Base-by-base conservation (phyloP, 208 protist genomes). In the Acanthamoeba culbertsoni region DNA sequence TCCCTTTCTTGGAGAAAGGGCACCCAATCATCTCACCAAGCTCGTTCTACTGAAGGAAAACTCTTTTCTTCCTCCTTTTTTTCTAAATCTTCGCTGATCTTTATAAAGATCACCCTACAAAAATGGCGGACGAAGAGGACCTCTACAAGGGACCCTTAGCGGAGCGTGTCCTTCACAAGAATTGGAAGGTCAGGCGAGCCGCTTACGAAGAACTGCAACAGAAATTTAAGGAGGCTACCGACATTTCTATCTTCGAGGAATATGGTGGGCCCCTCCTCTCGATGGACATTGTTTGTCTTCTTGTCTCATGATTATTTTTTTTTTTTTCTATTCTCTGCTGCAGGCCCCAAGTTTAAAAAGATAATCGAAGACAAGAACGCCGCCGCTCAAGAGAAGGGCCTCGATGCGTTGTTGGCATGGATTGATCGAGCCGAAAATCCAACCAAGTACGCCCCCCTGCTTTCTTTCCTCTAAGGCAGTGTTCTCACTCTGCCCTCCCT, bases 281-380 rank as follows among this genome's bases (percentile, higher is more conserved):
- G n/a, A n/a, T n/a, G n/a, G n/a, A n/a, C n/a, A n/a, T n/a, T n/a
- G n/a, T n/a, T n/a, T n/a, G n/a, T n/a, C n/a, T n/a, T n/a, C n/a
- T n/a, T n/a, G n/a, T n/a, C n/a, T n/a, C n/a, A n/a, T n/a, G n/a
- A n/a, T n/a, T n/a, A n/a, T n/a, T n/a, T n/a, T n/a, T n/a, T n/a
- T n/a, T n/a, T n/a, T n/a, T n/a, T n/a, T n/a, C n/a, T n/a, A n/a
- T n/a, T n/a, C n/a, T 92, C 28, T 6, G 12, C 16, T 91, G 65
- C 77, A 93, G 91, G 31, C 3, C 55, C 91, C 0, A 93, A 93
- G 89, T 89, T 93, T 42, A 93, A 93, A 26, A 89, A 86, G 77
- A 93, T 93, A 23, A 43, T 93, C 20, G 75, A 65, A n/a, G 91
- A 93, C 42, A 93, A 93, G 35, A 93, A 93, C 37, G 91, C 77